These are phyloP conservation scores for Mortierella hygrophila DNA, from an alignment of 192 early-diverging fungal genomes.

Conservation along the genomic window DNA sequence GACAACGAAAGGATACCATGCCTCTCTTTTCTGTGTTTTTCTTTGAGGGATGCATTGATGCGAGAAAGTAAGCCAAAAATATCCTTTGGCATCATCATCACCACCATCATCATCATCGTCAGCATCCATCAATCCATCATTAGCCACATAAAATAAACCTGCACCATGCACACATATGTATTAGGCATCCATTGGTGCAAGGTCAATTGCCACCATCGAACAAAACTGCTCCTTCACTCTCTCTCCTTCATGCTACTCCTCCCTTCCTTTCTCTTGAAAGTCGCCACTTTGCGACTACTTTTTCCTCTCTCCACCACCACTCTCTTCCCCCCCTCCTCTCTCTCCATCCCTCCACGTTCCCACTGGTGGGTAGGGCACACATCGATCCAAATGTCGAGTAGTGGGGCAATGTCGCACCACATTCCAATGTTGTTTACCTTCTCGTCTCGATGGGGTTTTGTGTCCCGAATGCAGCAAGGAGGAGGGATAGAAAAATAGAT, in stretches of 20 bases:
- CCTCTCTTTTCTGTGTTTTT: background rate
- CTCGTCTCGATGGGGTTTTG: background rate
- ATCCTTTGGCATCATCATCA: background rate
- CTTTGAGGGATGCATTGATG: background rate
- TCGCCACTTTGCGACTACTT: background rate
- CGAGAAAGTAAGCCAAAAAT: background rate
- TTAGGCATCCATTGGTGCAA: background rate
- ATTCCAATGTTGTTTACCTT: slow-evolving; percentile 25
- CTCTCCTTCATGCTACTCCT: background rate
- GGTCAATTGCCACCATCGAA: background rate
- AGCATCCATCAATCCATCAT: background rate
- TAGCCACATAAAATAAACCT: background rate
- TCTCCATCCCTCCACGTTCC: slow-evolving; percentile 5
- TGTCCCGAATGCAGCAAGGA: background rate
- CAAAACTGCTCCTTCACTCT: background rate
- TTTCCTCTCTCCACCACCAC: background rate
- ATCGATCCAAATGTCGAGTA: too few relatives aligned
- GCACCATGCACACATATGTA: background rate
- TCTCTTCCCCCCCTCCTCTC: too few relatives aligned
- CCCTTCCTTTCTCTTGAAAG: background rate
- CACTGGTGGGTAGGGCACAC: background rate
- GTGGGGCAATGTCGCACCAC: slow-evolving; percentile 20
- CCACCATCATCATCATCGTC: background rate
- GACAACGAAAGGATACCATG: background rate
- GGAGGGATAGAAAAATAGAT: background rate